Evolutionary conservation across 768 basidiomycete genomes (phyloP).

Genomic region (Tephrocybe sp.): DNA sequence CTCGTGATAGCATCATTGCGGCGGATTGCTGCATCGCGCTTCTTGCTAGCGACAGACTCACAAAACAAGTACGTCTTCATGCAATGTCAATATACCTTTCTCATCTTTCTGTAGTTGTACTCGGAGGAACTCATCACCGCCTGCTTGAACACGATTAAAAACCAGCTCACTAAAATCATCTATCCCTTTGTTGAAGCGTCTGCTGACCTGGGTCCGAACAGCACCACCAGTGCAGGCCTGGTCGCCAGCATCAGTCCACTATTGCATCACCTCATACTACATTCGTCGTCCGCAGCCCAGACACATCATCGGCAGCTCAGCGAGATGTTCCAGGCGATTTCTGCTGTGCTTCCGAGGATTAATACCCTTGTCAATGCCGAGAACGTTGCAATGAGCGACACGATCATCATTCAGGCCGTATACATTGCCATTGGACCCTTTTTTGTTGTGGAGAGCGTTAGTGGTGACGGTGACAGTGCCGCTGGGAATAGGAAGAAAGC

Average conservation of each 20-base stretch:
- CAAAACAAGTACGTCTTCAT: conserved; percentile 67
- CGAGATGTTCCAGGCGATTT: conserved; percentile 72
- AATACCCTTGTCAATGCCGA: conserved; percentile 72
- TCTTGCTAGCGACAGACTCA: conserved; percentile 72
- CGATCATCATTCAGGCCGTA: conserved; percentile 88
- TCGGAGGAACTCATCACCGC: conserved; percentile 90
- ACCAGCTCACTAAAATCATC: conserved; percentile 72
- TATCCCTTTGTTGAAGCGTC: conserved; percentile 85
- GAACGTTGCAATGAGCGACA: conserved; percentile 78
- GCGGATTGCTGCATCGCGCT: conserved; percentile 82
- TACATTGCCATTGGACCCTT: conserved; percentile 95
- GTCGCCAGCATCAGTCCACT: conserved; percentile 41
- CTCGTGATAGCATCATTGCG: conserved; percentile 73
- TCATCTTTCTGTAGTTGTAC: conserved; percentile 56
- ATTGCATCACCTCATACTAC: conserved; percentile 49
- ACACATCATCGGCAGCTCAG: conserved; percentile 46
- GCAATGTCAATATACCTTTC: too few relatives aligned
- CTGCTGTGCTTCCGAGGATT: conserved; percentile 71
- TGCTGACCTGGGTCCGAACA: conserved; percentile 26
- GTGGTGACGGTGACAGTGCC: conserved; percentile 44
- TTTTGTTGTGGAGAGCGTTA: conserved; percentile 76
- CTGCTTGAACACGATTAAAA: conserved; percentile 76
- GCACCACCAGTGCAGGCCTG: conserved; percentile 21
- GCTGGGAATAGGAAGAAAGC: conserved; percentile 36
- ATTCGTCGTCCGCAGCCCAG: conserved; percentile 31